A percentile compares a stretch with the other conserved stretches of the same genome.
Conservation (phyloP, 148 eudicot genomes). For the Rhododendron kiyosumense region DNA sequence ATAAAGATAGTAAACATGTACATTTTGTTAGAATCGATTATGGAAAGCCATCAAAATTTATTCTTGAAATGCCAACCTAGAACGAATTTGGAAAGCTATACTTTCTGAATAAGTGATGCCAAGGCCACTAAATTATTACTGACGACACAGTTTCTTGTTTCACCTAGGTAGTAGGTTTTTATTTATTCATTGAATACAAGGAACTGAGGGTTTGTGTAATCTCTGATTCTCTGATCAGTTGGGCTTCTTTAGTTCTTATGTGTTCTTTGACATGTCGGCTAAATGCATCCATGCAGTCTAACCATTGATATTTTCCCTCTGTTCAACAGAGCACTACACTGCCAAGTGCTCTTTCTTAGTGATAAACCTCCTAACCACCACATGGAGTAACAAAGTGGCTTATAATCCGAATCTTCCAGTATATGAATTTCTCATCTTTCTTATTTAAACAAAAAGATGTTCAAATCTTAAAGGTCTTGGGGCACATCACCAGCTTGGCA, state of each 20-base stretch:
- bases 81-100: neutral
- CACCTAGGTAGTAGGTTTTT: neutral
- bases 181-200: neutral
- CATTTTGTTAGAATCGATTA: neutral
- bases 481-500: neutral
- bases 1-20: neutral
- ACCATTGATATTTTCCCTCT: neutral
- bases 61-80: neutral
- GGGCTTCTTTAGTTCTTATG: neutral
- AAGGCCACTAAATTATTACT: neutral
- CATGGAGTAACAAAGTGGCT: neutral
- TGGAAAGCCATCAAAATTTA: neutral
- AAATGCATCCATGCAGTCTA: neutral
- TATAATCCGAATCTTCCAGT: neutral
- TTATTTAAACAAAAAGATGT: neutral
- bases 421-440: neutral
- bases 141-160: neutral
- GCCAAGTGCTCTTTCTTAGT: neutral
- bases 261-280: neutral
- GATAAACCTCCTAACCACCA: neutral
- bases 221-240: neutral
- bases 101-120: neutral
- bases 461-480: neutral
- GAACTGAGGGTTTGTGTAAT: neutral
- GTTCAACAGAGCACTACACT: neutral